phyloP scores from a whole-genome alignment of 1,139 yeast species.

The Candida sp. region DNA sequence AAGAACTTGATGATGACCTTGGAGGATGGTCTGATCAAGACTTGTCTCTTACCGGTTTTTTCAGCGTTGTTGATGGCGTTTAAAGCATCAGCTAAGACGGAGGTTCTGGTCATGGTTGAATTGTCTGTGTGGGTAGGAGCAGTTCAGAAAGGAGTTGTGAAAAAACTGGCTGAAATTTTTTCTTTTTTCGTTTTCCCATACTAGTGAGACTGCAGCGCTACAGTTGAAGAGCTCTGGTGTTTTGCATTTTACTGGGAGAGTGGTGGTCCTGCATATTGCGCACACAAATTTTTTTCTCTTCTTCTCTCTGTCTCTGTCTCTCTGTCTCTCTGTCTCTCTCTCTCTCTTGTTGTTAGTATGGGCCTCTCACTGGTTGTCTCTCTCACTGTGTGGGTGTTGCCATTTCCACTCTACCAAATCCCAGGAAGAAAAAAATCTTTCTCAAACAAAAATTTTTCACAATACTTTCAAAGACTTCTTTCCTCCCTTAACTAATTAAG shows the following conservation, averaged over 20 bases:
- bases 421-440: conserved; percentile 7
- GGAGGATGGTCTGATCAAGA: conserved; percentile 97
- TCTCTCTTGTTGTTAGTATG: neutral
- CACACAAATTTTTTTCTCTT: neutral
- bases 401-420: neutral
- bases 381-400: neutral
- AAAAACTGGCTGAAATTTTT: conserved; percentile 4
- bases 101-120: conserved; percentile 90
- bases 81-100: conserved; percentile 99
- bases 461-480: conserved; percentile 7
- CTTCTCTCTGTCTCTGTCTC: neutral
- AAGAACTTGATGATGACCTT: conserved; percentile 97
- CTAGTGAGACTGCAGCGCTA: too few species aligned
- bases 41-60: conserved; percentile 99
- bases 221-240: too few species aligned
- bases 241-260: too few species aligned
- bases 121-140: conserved; percentile 4
- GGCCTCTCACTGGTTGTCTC: neutral
- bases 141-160: neutral
- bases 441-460: conserved; percentile 8
- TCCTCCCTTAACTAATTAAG: conserved; percentile 12
- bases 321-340: neutral
- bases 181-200: neutral
- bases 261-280: conserved; percentile 4
- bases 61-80: conserved; percentile 99